Evolutionary conservation across 768 basidiomycete species (phyloP).

Genomic region (Pisolithus sp.): DNA sequence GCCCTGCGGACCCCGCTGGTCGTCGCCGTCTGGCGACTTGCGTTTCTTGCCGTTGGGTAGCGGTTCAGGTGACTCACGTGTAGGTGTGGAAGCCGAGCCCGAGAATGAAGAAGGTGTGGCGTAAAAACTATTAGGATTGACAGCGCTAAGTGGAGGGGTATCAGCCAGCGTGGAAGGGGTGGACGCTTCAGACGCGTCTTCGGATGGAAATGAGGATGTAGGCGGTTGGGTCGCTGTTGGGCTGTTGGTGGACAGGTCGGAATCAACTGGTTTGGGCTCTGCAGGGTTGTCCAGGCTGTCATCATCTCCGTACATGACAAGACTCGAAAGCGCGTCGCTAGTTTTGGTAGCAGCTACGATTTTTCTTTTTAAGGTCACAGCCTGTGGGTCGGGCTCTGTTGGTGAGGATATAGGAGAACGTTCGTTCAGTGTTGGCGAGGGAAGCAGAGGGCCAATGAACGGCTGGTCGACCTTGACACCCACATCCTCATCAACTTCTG

Average conservation of each 20-base stretch:
- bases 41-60: slow-evolving; percentile 31
- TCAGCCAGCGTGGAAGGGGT: slow-evolving; percentile 29
- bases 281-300: slow-evolving; percentile 21
- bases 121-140: slow-evolving; percentile 36
- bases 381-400: slow-evolving; percentile 42
- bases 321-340: slow-evolving; percentile 31
- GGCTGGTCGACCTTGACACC: slow-evolving; percentile 43
- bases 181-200: slow-evolving; percentile 6
- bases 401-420: slow-evolving; percentile 8
- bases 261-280: slow-evolving; percentile 11
- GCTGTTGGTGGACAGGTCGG: slow-evolving; percentile 11
- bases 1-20: slow-evolving; percentile 13
- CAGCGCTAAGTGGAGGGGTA: slow-evolving; percentile 22
- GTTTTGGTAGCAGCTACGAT: slow-evolving; percentile 36
- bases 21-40: slow-evolving; percentile 32
- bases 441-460: slow-evolving; percentile 65
- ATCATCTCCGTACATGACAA: slow-evolving; percentile 38
- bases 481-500: slow-evolving; percentile 40
- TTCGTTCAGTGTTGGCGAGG: slow-evolving; percentile 35
- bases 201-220: slow-evolving; percentile 17
- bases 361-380: slow-evolving; percentile 45
- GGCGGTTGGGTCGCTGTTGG: slow-evolving; percentile 15
- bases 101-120: slow-evolving; percentile 12
- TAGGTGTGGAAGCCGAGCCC: background rate
- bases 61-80: background rate